phyloP scores from a whole-genome alignment of 1,284 basidiomycete genomes.

The Malassezia caprae region DNA sequence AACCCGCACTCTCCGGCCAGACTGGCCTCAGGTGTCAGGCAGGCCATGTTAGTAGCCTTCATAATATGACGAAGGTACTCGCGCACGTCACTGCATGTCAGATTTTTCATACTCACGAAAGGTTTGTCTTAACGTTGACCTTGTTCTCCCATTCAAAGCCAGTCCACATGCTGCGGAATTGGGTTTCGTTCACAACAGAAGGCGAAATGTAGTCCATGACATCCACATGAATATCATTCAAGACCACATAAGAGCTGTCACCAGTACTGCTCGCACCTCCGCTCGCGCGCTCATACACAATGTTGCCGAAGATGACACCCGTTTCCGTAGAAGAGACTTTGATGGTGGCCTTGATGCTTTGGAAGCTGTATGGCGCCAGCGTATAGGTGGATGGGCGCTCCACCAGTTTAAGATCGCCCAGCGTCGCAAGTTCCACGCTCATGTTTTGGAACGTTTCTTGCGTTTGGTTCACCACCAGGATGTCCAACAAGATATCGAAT shows the following conservation, averaged over 20 bases:
- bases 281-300: slow-evolving; percentile 66
- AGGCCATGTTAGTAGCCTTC: slow-evolving; percentile 87
- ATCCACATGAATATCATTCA: slow-evolving; percentile 96
- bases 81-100: slow-evolving; percentile 58
- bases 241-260: slow-evolving; percentile 64
- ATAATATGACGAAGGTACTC: slow-evolving; percentile 72
- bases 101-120: slow-evolving; percentile 55
- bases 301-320: slow-evolving; percentile 95
- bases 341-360: slow-evolving; percentile 96
- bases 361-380: slow-evolving; percentile 90
- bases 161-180: slow-evolving; percentile 81
- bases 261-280: slow-evolving; percentile 28
- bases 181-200: slow-evolving; percentile 85
- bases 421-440: slow-evolving; percentile 90
- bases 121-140: slow-evolving; percentile 75
- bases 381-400: slow-evolving; percentile 88
- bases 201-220: slow-evolving; percentile 99
- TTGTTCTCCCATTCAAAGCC: slow-evolving; percentile 98
- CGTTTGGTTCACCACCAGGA: slow-evolving; percentile 94
- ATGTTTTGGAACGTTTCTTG: slow-evolving; percentile 89
- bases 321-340: slow-evolving; percentile 80
- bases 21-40: slow-evolving; percentile 84
- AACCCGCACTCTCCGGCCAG: slow-evolving; percentile 85
- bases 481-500: slow-evolving; percentile 88
- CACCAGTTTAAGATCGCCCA: slow-evolving; percentile 93